phyloP scores from a whole-genome alignment of 2,329 filamentous ascomycete genomes.

The Aureobasidium sp. region DNA sequence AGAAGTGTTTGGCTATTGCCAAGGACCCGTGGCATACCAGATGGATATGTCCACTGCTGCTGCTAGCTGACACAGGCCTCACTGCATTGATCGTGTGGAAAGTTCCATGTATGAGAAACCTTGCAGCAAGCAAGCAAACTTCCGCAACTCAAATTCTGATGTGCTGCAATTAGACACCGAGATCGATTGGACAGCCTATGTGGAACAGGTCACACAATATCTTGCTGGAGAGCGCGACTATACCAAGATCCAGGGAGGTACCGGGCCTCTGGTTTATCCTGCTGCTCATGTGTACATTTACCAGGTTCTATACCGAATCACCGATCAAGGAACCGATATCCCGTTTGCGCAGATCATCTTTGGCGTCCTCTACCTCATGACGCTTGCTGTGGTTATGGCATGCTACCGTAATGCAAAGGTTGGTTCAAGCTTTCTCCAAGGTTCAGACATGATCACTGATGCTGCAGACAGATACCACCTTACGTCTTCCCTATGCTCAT shows the following conservation, averaged over 20 bases:
- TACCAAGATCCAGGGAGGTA: slow-evolving; percentile 72
- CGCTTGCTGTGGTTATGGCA: slow-evolving; percentile 66
- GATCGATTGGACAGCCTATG: slow-evolving; percentile 96
- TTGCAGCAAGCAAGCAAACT: background rate
- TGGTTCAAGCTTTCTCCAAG: background rate
- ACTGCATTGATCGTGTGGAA: slow-evolving; percentile 70
- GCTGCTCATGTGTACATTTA: slow-evolving; percentile 92
- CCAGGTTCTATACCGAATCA: slow-evolving; percentile 67
- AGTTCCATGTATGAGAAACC: slow-evolving; percentile 58
- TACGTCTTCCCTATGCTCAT: slow-evolving; percentile 82
- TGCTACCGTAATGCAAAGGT: slow-evolving; percentile 62
- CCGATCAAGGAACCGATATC: slow-evolving; percentile 67
- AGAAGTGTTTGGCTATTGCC: slow-evolving; percentile 33
- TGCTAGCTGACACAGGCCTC: slow-evolving; percentile 62
- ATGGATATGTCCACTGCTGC: slow-evolving; percentile 60
- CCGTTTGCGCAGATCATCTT: slow-evolving; percentile 77
- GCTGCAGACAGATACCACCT: slow-evolving; percentile 56
- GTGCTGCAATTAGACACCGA: slow-evolving; percentile 63
- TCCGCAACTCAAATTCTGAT: background rate
- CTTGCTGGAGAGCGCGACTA: slow-evolving; percentile 84
- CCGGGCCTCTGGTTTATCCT: slow-evolving; percentile 90
- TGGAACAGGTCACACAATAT: slow-evolving; percentile 81
- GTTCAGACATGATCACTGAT: background rate
- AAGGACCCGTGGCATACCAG: slow-evolving; percentile 47
- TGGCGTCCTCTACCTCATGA: slow-evolving; percentile 66